Base-by-base conservation (phyloP, 2,329 filamentous ascomycete species). In the Pseudocercospora macadamiae region DNA sequence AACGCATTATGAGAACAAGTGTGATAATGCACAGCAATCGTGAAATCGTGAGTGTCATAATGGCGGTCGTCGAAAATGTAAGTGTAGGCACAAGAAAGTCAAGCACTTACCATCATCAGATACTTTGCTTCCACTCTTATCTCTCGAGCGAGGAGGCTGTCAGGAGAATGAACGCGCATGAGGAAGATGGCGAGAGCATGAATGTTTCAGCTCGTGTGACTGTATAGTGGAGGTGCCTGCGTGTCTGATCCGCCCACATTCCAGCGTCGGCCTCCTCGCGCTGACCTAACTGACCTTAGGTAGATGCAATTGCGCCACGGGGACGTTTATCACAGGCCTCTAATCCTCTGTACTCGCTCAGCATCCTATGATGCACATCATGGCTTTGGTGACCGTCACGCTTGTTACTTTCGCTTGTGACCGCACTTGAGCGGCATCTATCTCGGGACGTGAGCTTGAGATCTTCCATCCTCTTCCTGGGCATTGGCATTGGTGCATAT, bases 131-230 rank as follows among this genome's bases (percentile, higher is more conserved):
- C 30, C 55, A 44, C 32, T 60, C 51, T 26, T 45, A 52, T 30
- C 36, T 23, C 39, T n/a, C 12, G 36, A 28, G 19, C 36, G 23
- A 30, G 53, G 53, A 55, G 57, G 57, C 57, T 60, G 57, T 56
- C 47, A 12, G 47, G 14, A 53, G 57, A 60, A 60, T 60, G 57
- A 14, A 55, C 14, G 45, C 32, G 47, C 52, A 55, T 32, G 39
- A 45, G 25, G 28, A 23, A 47, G 18, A 54, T 60, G 57, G 53
- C 53, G 48, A 53, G 57, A 55, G 57, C 57, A 55, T 59, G 44
- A 54, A 59, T 59, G 52, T 51, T 55, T 48, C 57, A 21, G 32
- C 18, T 32, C 47, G 47, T 51, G 47, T 34, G 47, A 51, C 47
- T 32, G 39, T 32, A 14, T 2, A 51, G 28, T 23, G 26, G 47